Conservation (phyloP, 1,284 basidiomycete genomes). For the Neonothopanus nambi region DNA sequence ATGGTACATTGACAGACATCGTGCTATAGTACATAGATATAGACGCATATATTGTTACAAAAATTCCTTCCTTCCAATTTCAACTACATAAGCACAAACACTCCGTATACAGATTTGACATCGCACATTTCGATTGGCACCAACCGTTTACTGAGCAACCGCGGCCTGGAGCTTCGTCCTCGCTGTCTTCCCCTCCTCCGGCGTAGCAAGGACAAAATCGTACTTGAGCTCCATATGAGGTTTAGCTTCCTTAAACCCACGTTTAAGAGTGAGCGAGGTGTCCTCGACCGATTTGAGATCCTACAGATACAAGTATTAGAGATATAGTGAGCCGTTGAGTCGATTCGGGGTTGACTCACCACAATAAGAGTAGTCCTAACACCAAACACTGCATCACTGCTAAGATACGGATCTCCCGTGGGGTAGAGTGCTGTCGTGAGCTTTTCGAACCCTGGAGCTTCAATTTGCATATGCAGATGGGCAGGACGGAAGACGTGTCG, state of each 20-base stretch:
- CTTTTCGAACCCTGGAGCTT: conserved; percentile 67
- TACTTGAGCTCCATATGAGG: conserved; percentile 61
- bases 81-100: no score
- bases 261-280: conserved; percentile 51
- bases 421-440: conserved; percentile 78
- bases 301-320: conserved; percentile 31
- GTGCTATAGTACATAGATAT: no score
- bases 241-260: conserved; percentile 61
- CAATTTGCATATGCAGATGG: conserved; percentile 76
- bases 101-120: no score
- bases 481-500: conserved; percentile 73
- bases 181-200: conserved; percentile 44
- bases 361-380: conserved; percentile 61
- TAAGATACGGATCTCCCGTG: conserved; percentile 64
- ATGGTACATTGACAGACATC: no score
- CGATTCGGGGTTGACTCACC: conserved; percentile 27
- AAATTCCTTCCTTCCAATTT: no score
- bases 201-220: conserved; percentile 63
- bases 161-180: conserved; percentile 22
- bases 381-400: conserved; percentile 78
- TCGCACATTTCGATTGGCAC: background rate
- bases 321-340: background rate
- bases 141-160: background rate
- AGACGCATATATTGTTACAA: no score
- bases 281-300: conserved; percentile 51